phyloP scores from a whole-genome alignment of 1,284 basidiomycete species.

The Megacollybia platyphylla region DNA sequence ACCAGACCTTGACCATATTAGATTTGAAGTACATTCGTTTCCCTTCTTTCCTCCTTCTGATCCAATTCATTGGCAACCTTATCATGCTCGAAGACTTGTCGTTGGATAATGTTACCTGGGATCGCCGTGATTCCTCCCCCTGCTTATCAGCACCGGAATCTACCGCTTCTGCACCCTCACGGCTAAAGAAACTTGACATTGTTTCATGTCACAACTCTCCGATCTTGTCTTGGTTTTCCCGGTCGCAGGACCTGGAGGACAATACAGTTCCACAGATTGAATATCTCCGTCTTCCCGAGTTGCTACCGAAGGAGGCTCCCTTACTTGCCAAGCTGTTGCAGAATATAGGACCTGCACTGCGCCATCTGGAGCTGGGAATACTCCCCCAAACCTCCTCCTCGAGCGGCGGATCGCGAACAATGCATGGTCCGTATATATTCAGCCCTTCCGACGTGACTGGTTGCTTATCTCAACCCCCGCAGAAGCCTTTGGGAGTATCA shows the following conservation, averaged over 20 bases:
- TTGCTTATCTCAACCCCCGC: constrained; percentile 7
- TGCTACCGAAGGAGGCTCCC: constrained; percentile 14
- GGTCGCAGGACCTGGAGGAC: constrained; percentile 3
- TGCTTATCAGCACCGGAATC: background rate
- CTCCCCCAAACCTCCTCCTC: constrained; percentile 7
- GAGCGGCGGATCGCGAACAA: constrained; percentile 5
- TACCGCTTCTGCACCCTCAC: constrained; percentile 4
- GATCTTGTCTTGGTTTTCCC: constrained; percentile 15
- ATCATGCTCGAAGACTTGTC: constrained; percentile 11
- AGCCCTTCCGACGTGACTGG: background rate
- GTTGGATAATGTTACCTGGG: constrained; percentile 18
- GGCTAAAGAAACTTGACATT: constrained; percentile 12
- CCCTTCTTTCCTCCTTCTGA: constrained; percentile 14
- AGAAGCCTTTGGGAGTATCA: constrained; percentile 2
- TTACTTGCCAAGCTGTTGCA: constrained; percentile 11
- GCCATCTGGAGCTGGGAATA: constrained; percentile 16
- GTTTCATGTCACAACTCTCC: constrained; percentile 12
- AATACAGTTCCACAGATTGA: constrained; percentile 2
- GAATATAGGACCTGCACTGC: constrained; percentile 13
- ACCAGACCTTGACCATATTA: constrained; percentile 12
- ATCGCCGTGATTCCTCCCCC: constrained; percentile 5
- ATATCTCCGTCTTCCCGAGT: constrained; percentile 14
- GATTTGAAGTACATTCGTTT: constrained; percentile 15
- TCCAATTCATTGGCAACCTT: constrained; percentile 11
- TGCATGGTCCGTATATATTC: constrained; percentile 4